Base-by-base conservation (phyloP, 805 yeast species). In the Saccharomyces cerevisiae region DNA sequence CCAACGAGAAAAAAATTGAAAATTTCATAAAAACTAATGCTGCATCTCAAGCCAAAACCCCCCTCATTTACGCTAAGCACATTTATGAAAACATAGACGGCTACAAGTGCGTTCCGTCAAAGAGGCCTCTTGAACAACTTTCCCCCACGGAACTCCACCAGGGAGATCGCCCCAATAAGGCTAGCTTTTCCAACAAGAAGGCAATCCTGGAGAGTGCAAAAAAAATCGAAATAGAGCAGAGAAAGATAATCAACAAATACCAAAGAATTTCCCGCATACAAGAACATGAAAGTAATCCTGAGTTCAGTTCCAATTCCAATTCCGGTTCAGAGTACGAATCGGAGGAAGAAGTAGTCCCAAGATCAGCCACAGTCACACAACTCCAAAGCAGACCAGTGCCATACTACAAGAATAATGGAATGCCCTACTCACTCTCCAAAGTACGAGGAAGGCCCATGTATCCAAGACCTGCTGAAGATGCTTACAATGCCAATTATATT, bases 81-180 rank as follows among this genome's bases (percentile, higher is more conserved):
- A 58, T 66, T n/a, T 66, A 66, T 52, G 67, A 66, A 28, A 63
- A 61, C 47, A 51, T 65, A 50, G 63, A 61, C 48, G 57, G 63
- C 9, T 66, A 62, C 57, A 63, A 60, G 46, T 65, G 69, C 53
- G 66, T 66, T 3, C 70, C 70, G 3, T 65, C 62, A 4, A 61
- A 60, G 49, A 55, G 36, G 29, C 3, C 26, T 28, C 30, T 13
- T n/a, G 24, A 47, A 47, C 49, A 32, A 22, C 50, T 27, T 46
- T 26, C 48, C 9, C 28, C 30, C 29, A 46, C 48, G 4, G 30
- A 24, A 46, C 14, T 29, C n/a, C 28, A 24, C 27, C 30, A 24
- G 1, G 30, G 14, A 24, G 30, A 17, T 22, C 17, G 11, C 22
- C 4, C 27, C 11, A 21, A 46, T 22, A 22, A 22, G 17, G 21